These are phyloP conservation scores for Polychytrium aggregatum DNA, from an alignment of 192 early-diverging fungal genomes.

Conservation along the genomic window DNA sequence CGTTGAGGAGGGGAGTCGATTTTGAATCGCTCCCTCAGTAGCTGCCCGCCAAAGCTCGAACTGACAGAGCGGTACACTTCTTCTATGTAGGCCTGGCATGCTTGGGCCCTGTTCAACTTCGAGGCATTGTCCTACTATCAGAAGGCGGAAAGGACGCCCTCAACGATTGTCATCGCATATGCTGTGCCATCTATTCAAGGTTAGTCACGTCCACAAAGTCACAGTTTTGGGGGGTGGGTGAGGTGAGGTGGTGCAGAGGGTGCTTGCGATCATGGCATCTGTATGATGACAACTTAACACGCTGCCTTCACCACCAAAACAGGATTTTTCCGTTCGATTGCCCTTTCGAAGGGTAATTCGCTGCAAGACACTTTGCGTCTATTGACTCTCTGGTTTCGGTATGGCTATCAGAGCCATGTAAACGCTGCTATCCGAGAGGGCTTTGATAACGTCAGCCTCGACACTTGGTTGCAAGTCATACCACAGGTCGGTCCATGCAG, in stretches of 20 bases:
- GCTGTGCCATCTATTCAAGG: constrained; percentile 80
- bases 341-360: constrained; percentile 71
- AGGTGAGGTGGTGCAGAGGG: no score
- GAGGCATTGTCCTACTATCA: constrained; percentile 73
- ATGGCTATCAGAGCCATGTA: constrained; percentile 78
- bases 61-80: no score
- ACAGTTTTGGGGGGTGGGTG: no score
- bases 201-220: no score
- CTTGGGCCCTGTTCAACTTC: constrained; percentile 88
- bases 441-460: constrained; percentile 71
- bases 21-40: no score
- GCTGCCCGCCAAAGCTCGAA: no score
- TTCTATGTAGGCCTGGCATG: constrained; percentile 96
- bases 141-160: constrained; percentile 39
- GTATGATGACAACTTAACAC: constrained; percentile 1
- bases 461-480: constrained; percentile 96
- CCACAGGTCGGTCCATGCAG: constrained; percentile 54
- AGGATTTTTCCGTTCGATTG: constrained; percentile 89
- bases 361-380: constrained; percentile 90
- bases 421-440: constrained; percentile 70
- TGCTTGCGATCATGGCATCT: constrained; percentile 2
- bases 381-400: constrained; percentile 92
- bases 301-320: neutral
- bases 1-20: no score
- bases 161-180: constrained; percentile 40